Evolutionary conservation across 768 basidiomycete genomes (phyloP), one percentile per base, ranked within the genome.

Genomic region (Phanerodontia chrysosporium): DNA sequence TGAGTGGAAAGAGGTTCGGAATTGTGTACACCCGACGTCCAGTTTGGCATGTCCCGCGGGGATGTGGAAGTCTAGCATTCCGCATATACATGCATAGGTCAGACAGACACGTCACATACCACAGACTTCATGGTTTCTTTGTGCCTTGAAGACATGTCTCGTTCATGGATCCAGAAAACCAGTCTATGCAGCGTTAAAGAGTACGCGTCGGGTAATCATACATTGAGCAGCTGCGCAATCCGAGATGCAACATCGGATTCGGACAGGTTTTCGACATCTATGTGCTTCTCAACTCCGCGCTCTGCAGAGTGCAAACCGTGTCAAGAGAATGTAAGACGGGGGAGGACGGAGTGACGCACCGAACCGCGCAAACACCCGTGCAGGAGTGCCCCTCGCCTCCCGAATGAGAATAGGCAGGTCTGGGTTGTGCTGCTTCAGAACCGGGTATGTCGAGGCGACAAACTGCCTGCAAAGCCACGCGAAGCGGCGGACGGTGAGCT

Each of bases 341-440:
- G 46, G 42, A 21, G 13, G 18, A 65, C 4, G 58, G 56, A 12
- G 18, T 22, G 18, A 48, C 89, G 72, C 74, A 94, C 92, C 91
- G 69, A 90, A 94, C 67, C 92, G 79, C 55, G 89, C 91, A 80
- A 92, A 94, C 49, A 83, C 83, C 68, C 92, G 80, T 61, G 90
- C 90, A 36, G 89, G 90, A 8, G 89, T 91, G 36, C 85, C 89
- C 55, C 75, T 76, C 16, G 90, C 92, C 74, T 92, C 89, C 65
- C 92, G 81, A 66, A 93, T 89, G 65, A 93, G 72, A 36, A 92
- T 80, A 18, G 90, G 92, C n/a, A 94, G 75, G 74, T 94, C 86
- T 39, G 91, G 92, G 69, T 94, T 94, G 72, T 87, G 76, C 70
- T 89, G 80, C 76, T 93, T 92, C 67, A 92, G 82, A 54, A 77